Conservation (phyloP, 441 rosid species). For the Euphorbia corollata region DNA sequence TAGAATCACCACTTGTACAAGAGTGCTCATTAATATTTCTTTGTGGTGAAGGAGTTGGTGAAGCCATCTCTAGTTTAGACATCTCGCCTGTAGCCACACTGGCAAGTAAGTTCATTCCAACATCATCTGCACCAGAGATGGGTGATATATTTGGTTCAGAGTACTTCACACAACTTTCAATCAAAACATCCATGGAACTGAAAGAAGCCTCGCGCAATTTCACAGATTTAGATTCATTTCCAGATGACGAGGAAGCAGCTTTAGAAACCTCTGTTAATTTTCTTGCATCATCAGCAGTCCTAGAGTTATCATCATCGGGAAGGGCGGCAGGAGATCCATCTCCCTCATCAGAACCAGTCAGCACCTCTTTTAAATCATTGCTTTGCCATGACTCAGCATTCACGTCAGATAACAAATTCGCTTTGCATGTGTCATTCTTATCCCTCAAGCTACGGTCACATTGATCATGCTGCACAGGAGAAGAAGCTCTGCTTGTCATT, state of each 20-base stretch:
- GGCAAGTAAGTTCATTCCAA: constrained; percentile 94
- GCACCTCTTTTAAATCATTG: constrained; percentile 50
- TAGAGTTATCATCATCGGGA: constrained; percentile 36
- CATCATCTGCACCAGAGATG: constrained; percentile 63
- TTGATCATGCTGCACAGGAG: constrained; percentile 65
- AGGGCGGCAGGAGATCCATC: constrained; percentile 44
- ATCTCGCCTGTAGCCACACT: constrained; percentile 94
- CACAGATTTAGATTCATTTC: constrained; percentile 38
- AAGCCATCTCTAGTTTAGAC: constrained; percentile 47
- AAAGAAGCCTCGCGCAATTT: constrained; percentile 53
- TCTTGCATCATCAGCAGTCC: constrained; percentile 35
- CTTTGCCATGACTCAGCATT: constrained; percentile 56
- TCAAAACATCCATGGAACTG: constrained; percentile 74
- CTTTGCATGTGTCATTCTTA: constrained; percentile 34
- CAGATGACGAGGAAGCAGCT: constrained; percentile 39
- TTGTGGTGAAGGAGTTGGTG: constrained; percentile 48
- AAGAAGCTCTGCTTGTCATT: constrained; percentile 51
- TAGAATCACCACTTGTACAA: constrained; percentile 35
- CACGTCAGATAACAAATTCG: constrained; percentile 32
- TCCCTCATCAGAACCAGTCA: constrained; percentile 44
- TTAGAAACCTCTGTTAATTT: constrained; percentile 38
- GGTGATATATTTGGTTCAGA: constrained; percentile 45
- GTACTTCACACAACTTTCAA: constrained; percentile 78
- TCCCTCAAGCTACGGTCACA: constrained; percentile 47
- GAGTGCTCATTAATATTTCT: constrained; percentile 36